A percentile compares a stretch with the other conserved stretches of the same genome.
Conservation (phyloP, 805 yeast species). For the Barnettozyma populi region DNA sequence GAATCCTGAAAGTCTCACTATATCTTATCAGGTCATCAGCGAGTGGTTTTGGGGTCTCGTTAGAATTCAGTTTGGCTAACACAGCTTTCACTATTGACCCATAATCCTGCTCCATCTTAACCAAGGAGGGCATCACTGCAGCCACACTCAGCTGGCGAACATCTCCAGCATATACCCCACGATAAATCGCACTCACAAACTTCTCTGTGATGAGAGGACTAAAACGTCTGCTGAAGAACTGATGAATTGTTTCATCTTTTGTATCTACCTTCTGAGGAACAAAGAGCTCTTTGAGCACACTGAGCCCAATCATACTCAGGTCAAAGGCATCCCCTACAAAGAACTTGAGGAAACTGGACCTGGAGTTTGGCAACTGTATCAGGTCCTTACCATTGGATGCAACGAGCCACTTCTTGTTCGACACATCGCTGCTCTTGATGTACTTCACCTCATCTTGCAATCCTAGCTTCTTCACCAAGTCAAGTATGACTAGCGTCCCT, state of each 20-base stretch:
- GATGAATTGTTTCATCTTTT: slow-evolving; percentile 67
- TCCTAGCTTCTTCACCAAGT: slow-evolving; percentile 45
- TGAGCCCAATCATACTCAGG: slow-evolving; percentile 39
- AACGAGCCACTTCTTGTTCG: slow-evolving; percentile 68
- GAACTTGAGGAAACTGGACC: slow-evolving; percentile 32
- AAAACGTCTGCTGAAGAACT: slow-evolving; percentile 64
- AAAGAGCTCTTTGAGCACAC: slow-evolving; percentile 49
- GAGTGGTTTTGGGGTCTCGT: slow-evolving; percentile 9
- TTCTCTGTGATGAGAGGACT: slow-evolving; percentile 49
- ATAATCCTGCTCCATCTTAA: slow-evolving; percentile 49
- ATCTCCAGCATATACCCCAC: slow-evolving; percentile 93
- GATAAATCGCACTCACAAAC: slow-evolving; percentile 72
- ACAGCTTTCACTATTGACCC: slow-evolving; percentile 53
- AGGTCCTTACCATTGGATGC: slow-evolving; percentile 37
- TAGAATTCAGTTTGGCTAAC: slow-evolving; percentile 25
- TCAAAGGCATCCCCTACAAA: slow-evolving; percentile 30
- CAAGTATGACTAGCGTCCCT: slow-evolving; percentile 68
- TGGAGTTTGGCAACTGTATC: slow-evolving; percentile 47
- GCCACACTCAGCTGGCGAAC: slow-evolving; percentile 57
- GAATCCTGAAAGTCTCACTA: slow-evolving; percentile 34
- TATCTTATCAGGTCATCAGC: slow-evolving; percentile 33
- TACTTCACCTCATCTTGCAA: slow-evolving; percentile 48
- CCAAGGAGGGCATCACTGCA: slow-evolving; percentile 51
- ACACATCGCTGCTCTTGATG: slow-evolving; percentile 49
- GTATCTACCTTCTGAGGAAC: slow-evolving; percentile 23